A percentile compares a stretch with the other conserved stretches of the same genome.
phyloP scores from a whole-genome alignment of 805 yeast genomes.

The Saccharomycopsis fibuligera region DNA sequence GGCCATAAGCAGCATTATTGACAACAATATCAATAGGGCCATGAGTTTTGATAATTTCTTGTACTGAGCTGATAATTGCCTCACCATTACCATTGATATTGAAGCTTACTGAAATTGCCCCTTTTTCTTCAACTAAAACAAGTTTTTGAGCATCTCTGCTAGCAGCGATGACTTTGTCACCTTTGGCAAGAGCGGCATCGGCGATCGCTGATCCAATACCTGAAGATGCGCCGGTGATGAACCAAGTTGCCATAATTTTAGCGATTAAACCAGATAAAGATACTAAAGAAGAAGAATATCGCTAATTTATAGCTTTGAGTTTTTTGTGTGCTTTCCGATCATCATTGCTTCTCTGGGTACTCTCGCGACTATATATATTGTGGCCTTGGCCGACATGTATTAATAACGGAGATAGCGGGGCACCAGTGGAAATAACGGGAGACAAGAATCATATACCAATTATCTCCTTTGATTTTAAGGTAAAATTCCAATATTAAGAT shows the following conservation, averaged over 20 bases:
- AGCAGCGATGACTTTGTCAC: constrained; percentile 3
- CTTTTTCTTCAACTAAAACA: background rate
- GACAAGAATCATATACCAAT: too few relatives aligned
- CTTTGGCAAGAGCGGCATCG: constrained; percentile 7
- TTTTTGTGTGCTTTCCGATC: too few relatives aligned
- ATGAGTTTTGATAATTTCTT: background rate
- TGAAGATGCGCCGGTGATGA: constrained; percentile 1
- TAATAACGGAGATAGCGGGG: too few relatives aligned
- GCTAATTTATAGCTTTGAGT: too few relatives aligned
- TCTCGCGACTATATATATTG: too few relatives aligned
- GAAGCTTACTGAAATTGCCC: constrained; percentile 1
- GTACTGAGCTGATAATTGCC: background rate
- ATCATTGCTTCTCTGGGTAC: too few relatives aligned
- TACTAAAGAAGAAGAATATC: background rate
- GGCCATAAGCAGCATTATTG: constrained; percentile 12
- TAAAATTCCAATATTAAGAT: too few relatives aligned
- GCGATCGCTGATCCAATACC: background rate
- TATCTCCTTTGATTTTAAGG: too few relatives aligned
- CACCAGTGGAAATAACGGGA: too few relatives aligned
- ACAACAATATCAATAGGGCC: constrained; percentile 11
- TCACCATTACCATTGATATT: background rate
- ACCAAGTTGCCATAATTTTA: background rate
- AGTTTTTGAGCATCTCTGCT: background rate
- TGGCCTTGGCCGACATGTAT: too few relatives aligned
- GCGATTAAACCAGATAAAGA: background rate